phyloP scores from a whole-genome alignment of 2,329 filamentous ascomycete species.

The Colletotrichum sp. region DNA sequence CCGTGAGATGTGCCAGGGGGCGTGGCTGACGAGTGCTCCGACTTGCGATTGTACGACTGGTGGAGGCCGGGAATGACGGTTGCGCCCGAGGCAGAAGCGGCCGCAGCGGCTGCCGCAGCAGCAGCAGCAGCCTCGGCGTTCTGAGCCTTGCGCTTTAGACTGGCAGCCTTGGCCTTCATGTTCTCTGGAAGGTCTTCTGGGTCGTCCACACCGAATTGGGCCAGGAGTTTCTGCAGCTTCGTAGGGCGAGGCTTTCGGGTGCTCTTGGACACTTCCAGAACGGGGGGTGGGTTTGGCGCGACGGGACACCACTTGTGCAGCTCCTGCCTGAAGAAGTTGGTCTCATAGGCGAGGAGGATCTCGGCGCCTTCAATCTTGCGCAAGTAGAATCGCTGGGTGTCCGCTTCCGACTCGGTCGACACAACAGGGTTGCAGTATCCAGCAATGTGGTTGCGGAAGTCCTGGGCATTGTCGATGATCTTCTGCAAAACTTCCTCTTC shows the following conservation, averaged over 20 bases:
- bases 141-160: conserved; percentile 73
- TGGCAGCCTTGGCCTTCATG: conserved; percentile 78
- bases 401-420: conserved; percentile 83
- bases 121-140: conserved; percentile 58
- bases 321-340: conserved; percentile 97
- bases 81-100: conserved; percentile 6
- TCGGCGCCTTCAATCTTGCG: conserved; percentile 98
- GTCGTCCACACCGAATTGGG: conserved; percentile 85
- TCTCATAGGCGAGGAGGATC: conserved; percentile 88
- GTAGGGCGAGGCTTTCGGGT: conserved; percentile 96
- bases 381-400: conserved; percentile 91
- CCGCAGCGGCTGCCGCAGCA: conserved; percentile 28
- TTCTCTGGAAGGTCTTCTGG: conserved; percentile 88
- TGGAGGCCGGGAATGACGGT: conserved; percentile 5
- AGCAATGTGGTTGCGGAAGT: conserved; percentile 83
- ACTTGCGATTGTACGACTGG: conserved; percentile 3
- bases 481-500: conserved; percentile 87
- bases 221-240: conserved; percentile 94
- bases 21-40: conserved; percentile 22
- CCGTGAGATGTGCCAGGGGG: conserved; percentile 29
- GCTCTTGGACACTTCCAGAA: conserved; percentile 85
- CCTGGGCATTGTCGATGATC: conserved; percentile 84
- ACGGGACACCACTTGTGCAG: conserved; percentile 95
- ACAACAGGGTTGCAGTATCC: conserved; percentile 82
- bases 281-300: conserved; percentile 82